These are phyloP conservation scores for Syzygium syzygioides DNA, from an alignment of 441 rosid genomes.

Conservation along the genomic window DNA sequence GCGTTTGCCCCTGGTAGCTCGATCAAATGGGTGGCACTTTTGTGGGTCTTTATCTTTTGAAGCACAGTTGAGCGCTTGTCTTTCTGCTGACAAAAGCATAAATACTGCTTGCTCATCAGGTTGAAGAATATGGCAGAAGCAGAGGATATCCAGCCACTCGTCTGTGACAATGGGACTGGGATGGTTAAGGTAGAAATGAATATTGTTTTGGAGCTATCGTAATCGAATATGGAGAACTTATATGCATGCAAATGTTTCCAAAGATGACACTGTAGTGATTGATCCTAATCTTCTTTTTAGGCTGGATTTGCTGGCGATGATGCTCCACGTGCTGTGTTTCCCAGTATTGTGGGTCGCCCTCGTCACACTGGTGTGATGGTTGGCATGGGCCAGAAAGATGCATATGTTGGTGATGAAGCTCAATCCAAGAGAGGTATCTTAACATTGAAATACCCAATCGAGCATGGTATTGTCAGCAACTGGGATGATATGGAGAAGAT, in stretches of 20 bases:
- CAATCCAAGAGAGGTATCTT: slow-evolving; percentile 89
- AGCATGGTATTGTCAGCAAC: slow-evolving; percentile 88
- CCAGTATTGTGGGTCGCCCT: slow-evolving; percentile 91
- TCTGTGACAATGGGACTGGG: slow-evolving; percentile 73
- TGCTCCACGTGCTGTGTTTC: slow-evolving; percentile 92
- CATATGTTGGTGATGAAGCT: slow-evolving; percentile 92
- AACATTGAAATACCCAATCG: slow-evolving; percentile 83
- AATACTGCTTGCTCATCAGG: slow-evolving; percentile 5
- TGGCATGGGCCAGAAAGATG: slow-evolving; percentile 96
- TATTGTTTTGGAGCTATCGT: not conserved
- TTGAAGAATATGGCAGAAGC: slow-evolving; percentile 51
- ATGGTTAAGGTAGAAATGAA: slow-evolving; percentile 50
- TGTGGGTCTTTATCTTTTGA: not conserved
- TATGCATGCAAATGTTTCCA: not conserved
- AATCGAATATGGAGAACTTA: not conserved
- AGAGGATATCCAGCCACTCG: slow-evolving; percentile 70
- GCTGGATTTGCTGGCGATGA: slow-evolving; percentile 97
- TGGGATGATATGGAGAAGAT: slow-evolving; percentile 99
- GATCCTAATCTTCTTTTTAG: slow-evolving; percentile 21
- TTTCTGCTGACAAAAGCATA: not conserved
- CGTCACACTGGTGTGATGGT: slow-evolving; percentile 98
- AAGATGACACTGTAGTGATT: not conserved
- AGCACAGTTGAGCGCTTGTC: not conserved
- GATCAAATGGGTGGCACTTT: not conserved
- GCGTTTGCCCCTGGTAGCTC: not conserved